Percentiles rank a stretch among this genome's conserved stretches.
Evolutionary conservation across 1,284 basidiomycete species (phyloP).

Genomic region (Austroboletus niveus): DNA sequence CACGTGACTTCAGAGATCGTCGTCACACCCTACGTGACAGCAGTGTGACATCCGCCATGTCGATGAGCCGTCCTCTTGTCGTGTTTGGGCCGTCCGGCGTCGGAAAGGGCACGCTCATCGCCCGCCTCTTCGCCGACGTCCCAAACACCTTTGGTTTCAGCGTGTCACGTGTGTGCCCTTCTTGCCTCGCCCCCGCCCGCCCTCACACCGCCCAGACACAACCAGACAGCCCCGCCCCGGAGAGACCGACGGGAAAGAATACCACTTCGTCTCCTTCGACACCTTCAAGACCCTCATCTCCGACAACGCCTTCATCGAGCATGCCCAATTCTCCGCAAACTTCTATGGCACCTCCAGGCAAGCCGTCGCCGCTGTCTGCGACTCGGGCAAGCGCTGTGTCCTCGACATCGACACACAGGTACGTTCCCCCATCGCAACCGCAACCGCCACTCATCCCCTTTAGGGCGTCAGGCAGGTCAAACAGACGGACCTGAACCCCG

Average conservation of each 20-base stretch:
- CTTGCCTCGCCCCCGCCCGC: background rate
- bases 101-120: slow-evolving; percentile 92
- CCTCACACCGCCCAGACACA: slow-evolving; percentile 64
- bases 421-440: slow-evolving; percentile 3
- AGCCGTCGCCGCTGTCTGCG: slow-evolving; percentile 56
- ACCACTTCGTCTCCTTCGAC: slow-evolving; percentile 67
- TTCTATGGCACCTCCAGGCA: slow-evolving; percentile 89
- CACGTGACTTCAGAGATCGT: background rate
- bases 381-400: slow-evolving; percentile 75
- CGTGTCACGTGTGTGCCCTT: slow-evolving; percentile 75
- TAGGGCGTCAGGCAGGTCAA: slow-evolving; percentile 93
- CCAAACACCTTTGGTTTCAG: slow-evolving; percentile 92
- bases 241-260: slow-evolving; percentile 80
- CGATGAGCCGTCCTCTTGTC: slow-evolving; percentile 59
- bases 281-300: slow-evolving; percentile 63
- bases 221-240: slow-evolving; percentile 85
- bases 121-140: slow-evolving; percentile 78
- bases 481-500: slow-evolving; percentile 71
- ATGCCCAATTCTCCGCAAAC: slow-evolving; percentile 88
- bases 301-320: slow-evolving; percentile 69
- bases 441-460: slow-evolving; percentile 1
- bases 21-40: background rate
- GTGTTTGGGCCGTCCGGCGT: slow-evolving; percentile 88
- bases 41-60: slow-evolving; percentile 22
- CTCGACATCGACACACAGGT: slow-evolving; percentile 96